These are phyloP conservation scores for Penicillium lividum DNA, from an alignment of 495 filamentous ascomycete genomes.

Conservation along the genomic window DNA sequence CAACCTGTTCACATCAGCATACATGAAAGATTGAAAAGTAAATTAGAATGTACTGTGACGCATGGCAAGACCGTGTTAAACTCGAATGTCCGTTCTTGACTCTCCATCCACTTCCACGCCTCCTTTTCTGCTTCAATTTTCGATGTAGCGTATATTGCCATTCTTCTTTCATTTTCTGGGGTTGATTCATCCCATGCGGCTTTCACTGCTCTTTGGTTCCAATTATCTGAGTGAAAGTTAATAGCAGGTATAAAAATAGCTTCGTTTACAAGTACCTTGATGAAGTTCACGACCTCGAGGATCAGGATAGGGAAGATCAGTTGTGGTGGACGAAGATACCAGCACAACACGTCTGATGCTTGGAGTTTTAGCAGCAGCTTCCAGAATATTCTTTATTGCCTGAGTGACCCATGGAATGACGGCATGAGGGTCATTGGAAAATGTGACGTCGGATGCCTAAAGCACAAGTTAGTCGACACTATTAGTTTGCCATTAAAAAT, in stretches of 20 bases:
- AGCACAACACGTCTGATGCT: conserved; percentile 53
- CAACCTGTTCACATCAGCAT: conserved; percentile 19
- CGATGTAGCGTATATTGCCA: conserved; percentile 53
- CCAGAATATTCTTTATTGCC: conserved; percentile 40
- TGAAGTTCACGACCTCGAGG: conserved; percentile 7
- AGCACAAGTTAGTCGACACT: background rate
- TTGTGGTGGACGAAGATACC: conserved; percentile 52
- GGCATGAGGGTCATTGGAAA: conserved; percentile 38
- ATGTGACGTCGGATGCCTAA: background rate
- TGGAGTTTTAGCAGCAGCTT: conserved; percentile 43
- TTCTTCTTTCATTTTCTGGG: conserved; percentile 18
- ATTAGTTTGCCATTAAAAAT: too few relatives aligned
- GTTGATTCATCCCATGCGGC: conserved; percentile 36
- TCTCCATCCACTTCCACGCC: conserved; percentile 53
- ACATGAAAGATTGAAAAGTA: background rate
- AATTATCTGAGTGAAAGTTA: conserved; percentile 24
- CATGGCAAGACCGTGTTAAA: conserved; percentile 55
- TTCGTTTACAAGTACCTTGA: background rate
- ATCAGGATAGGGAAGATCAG: conserved; percentile 30
- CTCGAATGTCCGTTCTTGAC: conserved; percentile 47
- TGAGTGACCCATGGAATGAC: conserved; percentile 41
- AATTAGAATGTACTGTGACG: conserved; percentile 29
- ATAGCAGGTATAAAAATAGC: too few relatives aligned
- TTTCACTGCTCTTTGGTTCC: conserved; percentile 49
- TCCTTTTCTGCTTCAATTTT: conserved; percentile 56